Percentiles rank a stretch among this genome's conserved stretches.
These are phyloP conservation scores for Moricandia moricandioides DNA, from an alignment of 345 rosid species.

Conservation along the genomic window DNA sequence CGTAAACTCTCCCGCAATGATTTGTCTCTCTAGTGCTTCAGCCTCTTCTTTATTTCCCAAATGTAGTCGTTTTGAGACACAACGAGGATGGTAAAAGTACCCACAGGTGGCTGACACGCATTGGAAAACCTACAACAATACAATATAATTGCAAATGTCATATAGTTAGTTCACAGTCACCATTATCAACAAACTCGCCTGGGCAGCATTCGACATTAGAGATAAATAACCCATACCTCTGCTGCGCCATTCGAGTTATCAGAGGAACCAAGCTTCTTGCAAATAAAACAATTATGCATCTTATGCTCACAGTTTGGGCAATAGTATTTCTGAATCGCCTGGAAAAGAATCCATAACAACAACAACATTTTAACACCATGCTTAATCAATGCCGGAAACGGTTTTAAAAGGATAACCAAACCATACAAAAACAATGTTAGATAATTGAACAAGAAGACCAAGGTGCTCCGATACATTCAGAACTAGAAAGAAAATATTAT, in stretches of 20 bases:
- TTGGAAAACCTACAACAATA: slow-evolving; percentile 58
- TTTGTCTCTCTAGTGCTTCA: slow-evolving; percentile 51
- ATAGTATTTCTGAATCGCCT: slow-evolving; percentile 57
- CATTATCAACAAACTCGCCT: slow-evolving; percentile 17
- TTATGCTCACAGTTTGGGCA: slow-evolving; percentile 77
- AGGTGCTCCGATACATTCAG: not conserved
- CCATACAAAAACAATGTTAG: not conserved
- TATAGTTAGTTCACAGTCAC: not conserved
- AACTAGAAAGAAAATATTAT: slow-evolving; percentile 9
- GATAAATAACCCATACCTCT: slow-evolving; percentile 53
- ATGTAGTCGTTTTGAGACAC: slow-evolving; percentile 61
- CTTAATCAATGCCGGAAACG: not conserved
- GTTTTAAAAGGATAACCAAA: not conserved
- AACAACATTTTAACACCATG: slow-evolving; percentile 10
- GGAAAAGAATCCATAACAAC: slow-evolving; percentile 29
- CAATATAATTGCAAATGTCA: slow-evolving; percentile 10
- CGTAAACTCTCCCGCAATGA: slow-evolving; percentile 61
- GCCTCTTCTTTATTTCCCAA: slow-evolving; percentile 53
- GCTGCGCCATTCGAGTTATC: slow-evolving; percentile 61
- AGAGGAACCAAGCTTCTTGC: slow-evolving; percentile 81
- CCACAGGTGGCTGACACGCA: slow-evolving; percentile 92
- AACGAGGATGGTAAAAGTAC: slow-evolving; percentile 77
- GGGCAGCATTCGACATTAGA: slow-evolving; percentile 9
- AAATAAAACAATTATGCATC: slow-evolving; percentile 77
- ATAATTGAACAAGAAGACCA: slow-evolving; percentile 1